Conservation (phyloP, 768 basidiomycete species). For the Tubosaeta sp. region DNA sequence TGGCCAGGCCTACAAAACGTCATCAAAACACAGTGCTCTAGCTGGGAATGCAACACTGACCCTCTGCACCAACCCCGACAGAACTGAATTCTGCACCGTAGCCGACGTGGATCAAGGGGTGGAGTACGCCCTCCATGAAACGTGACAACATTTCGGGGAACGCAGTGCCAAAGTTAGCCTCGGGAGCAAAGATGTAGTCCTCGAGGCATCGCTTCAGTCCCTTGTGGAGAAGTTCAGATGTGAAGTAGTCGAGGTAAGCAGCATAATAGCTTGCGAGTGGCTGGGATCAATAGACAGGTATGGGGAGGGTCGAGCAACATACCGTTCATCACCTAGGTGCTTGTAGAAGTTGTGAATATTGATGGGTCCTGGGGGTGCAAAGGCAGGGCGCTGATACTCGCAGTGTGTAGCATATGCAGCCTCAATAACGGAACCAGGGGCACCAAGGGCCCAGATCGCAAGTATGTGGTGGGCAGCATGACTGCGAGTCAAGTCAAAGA, state of each 20-base stretch:
- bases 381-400: conserved; percentile 34
- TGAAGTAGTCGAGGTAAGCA: conserved; percentile 58
- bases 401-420: conserved; percentile 42
- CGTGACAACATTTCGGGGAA: conserved; percentile 49
- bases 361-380: conserved; percentile 21
- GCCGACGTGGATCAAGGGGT: conserved; percentile 62
- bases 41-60: conserved; percentile 33
- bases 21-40: conserved; percentile 19
- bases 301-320: conserved; percentile 8
- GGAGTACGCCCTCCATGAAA: conserved; percentile 52
- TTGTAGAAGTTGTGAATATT: conserved; percentile 43
- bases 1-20: conserved; percentile 46
- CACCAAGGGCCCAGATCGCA: conserved; percentile 61
- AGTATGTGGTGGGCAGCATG: conserved; percentile 57
- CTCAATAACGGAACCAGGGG: conserved; percentile 36
- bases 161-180: conserved; percentile 37
- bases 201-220: conserved; percentile 45
- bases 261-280: conserved; percentile 46
- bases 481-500: conserved; percentile 28
- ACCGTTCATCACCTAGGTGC: conserved; percentile 58
- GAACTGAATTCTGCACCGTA: conserved; percentile 61
- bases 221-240: conserved; percentile 37
- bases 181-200: conserved; percentile 50
- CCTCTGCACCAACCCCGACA: conserved; percentile 59
- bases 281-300: neutral